Evolutionary conservation across 345 rosid genomes (phyloP), one percentile per base, ranked within the genome.

Genomic region (Camelina sativa): DNA sequence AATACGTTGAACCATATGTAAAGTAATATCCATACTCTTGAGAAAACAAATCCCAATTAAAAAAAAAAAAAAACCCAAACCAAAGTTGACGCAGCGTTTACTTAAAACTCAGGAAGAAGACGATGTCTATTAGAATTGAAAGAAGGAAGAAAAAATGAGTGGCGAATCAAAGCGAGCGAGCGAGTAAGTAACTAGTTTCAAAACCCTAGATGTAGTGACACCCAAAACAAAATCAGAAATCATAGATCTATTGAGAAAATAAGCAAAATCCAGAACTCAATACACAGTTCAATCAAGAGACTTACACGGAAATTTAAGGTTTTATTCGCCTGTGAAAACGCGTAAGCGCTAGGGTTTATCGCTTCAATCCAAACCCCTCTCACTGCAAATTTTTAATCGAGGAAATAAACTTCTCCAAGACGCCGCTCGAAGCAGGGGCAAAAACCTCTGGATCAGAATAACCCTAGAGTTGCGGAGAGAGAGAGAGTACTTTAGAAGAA

Each of bases 311-410:
- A 54, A 62, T n/a, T n/a, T 12, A 2, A 65, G 63, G 50, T 19
- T 23, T 28, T 5, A 17, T 17, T 38, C 35, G 40, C 20, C 11
- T 12, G 53, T 63, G 72, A 16, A 58, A 48, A 38, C n/a, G 55
- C 22, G 62, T 25, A 28, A 56, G 12, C 72, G 61, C 67, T 80
- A 85, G 84, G 84, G 79, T 72, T 78, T 81, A n/a, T 20, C 64
- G 40, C 55, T 69, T 38, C 63, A 61, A 62, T 75, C 61, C n/a
- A 61, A 68, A 60, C 22, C 7, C 23, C 38, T 69, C 65, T 69
- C 20, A 23, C 25, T 10, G 19, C 8, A 37, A 11, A 60, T 0
- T 28, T 0, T 32, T 2, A 32, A 30, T 32, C 13, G 46, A 28
- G 11, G 7, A 23, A 35, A 10, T 57, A 12, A 62, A 5, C 13